phyloP scores from a whole-genome alignment of 2,329 filamentous ascomycete genomes.

The Talaromyces sp. region DNA sequence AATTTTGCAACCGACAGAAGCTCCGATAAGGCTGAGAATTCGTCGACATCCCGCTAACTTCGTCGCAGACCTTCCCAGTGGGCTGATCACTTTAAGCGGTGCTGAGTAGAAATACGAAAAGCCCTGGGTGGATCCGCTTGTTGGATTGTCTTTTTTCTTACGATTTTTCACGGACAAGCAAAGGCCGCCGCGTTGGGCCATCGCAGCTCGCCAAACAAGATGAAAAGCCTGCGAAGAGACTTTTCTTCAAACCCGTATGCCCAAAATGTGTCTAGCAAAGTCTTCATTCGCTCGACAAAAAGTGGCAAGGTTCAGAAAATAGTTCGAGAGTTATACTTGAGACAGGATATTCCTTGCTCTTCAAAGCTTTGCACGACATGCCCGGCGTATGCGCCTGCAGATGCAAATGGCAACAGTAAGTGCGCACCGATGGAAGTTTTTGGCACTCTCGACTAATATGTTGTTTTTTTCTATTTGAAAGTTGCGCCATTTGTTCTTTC shows the following conservation, averaged over 20 bases:
- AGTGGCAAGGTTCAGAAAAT: conserved; percentile 99
- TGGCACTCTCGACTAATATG: neutral
- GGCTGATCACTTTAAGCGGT: neutral
- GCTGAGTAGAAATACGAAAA: neutral
- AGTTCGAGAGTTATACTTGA: conserved; percentile 89
- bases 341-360: conserved; percentile 95
- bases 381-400: conserved; percentile 66
- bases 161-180: neutral
- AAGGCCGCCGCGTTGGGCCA: neutral
- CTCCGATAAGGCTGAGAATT: neutral
- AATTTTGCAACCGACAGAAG: too few relatives aligned
- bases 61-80: neutral
- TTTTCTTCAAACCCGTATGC: conserved; percentile 49
- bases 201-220: conserved; percentile 22
- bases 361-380: conserved; percentile 80
- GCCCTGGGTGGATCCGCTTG: neutral
- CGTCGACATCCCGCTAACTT: neutral
- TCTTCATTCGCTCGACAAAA: conserved; percentile 90
- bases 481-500: conserved; percentile 82
- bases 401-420: conserved; percentile 71
- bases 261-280: conserved; percentile 84
- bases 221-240: conserved; percentile 60
- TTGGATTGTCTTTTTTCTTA: neutral
- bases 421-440: neutral
- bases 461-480: conserved; percentile 34